Conservation (phyloP, 495 filamentous ascomycete genomes). For the Podospora pseudopauciseta region DNA sequence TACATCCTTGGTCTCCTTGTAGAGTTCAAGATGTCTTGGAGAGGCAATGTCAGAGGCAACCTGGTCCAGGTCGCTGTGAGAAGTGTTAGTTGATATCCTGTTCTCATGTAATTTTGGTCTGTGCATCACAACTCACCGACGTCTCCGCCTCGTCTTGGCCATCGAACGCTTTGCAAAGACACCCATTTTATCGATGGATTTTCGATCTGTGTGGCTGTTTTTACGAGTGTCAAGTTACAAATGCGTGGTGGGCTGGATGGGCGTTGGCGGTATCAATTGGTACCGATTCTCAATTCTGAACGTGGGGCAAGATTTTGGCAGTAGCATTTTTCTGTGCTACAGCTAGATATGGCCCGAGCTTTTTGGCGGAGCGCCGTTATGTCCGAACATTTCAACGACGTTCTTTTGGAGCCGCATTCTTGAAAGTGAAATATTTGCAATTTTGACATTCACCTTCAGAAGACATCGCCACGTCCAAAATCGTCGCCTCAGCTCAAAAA, state of each 20-base stretch:
- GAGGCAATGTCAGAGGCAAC: slow-evolving; percentile 73
- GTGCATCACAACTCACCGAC: slow-evolving; percentile 32
- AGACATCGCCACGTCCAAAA: neutral
- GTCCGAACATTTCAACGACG: neutral
- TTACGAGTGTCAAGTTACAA: neutral
- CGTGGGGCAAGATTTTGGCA: neutral
- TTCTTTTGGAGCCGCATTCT: neutral
- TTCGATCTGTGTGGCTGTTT: neutral
- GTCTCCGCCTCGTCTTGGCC: slow-evolving; percentile 59
- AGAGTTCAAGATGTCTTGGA: slow-evolving; percentile 70
- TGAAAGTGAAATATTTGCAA: neutral
- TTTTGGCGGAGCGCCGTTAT: neutral
- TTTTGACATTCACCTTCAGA: neutral
- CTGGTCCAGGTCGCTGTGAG: slow-evolving; percentile 77
- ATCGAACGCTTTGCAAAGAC: slow-evolving; percentile 51
- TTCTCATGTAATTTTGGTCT: neutral
- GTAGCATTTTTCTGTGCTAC: neutral
- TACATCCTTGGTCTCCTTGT: slow-evolving; percentile 70
- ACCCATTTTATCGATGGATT: slow-evolving; percentile 39
- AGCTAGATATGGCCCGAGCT: neutral
- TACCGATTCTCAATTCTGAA: neutral
- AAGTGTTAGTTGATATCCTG: slow-evolving; percentile 10
- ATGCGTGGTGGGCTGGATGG: neutral
- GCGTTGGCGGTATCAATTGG: neutral
- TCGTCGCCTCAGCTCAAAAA: neutral